Conservation (phyloP, 805 yeast species). For the Saccharomycopsis sp. region DNA sequence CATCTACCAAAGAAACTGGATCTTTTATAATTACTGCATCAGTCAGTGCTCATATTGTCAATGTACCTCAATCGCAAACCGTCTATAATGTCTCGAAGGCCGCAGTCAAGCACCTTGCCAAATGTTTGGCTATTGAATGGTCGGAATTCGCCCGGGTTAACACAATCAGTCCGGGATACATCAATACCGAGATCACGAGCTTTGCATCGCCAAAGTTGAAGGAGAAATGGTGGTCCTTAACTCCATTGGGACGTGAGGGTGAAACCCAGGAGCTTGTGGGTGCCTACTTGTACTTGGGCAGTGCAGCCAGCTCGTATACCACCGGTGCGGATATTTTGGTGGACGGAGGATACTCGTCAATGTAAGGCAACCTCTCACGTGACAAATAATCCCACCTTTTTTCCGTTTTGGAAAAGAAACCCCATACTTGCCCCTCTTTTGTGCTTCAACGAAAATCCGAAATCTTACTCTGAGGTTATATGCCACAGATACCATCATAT, state of each 20-base stretch:
- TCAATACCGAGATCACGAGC: constrained; percentile 39
- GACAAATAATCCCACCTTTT: not conserved
- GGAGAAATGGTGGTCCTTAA: constrained; percentile 29
- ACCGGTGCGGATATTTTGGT: constrained; percentile 44
- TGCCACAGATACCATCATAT: not conserved
- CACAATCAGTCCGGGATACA: constrained; percentile 47
- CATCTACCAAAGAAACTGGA: constrained; percentile 50
- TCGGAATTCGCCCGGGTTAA: constrained; percentile 56
- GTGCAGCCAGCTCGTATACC: constrained; percentile 43
- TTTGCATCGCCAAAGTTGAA: constrained; percentile 25
- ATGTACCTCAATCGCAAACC: constrained; percentile 82
- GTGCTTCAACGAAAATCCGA: not conserved
- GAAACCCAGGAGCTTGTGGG: constrained; percentile 43
- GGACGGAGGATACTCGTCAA: constrained; percentile 41
- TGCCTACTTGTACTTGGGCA: constrained; percentile 46
- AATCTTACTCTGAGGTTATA: not conserved
- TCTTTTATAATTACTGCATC: constrained; percentile 81
- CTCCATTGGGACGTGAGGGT: constrained; percentile 45
- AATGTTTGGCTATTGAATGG: constrained; percentile 83
- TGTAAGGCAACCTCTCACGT: constrained; percentile 27
- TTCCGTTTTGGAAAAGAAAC: not conserved
- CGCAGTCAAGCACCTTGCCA: constrained; percentile 67
- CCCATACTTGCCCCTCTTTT: constrained; percentile 3
- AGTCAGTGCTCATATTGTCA: constrained; percentile 83
- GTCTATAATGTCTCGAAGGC: constrained; percentile 86